A percentile compares a stretch with the other conserved stretches of the same genome.
Evolutionary conservation across 805 yeast genomes (phyloP).

Genomic region (Suhomyces emberorum): DNA sequence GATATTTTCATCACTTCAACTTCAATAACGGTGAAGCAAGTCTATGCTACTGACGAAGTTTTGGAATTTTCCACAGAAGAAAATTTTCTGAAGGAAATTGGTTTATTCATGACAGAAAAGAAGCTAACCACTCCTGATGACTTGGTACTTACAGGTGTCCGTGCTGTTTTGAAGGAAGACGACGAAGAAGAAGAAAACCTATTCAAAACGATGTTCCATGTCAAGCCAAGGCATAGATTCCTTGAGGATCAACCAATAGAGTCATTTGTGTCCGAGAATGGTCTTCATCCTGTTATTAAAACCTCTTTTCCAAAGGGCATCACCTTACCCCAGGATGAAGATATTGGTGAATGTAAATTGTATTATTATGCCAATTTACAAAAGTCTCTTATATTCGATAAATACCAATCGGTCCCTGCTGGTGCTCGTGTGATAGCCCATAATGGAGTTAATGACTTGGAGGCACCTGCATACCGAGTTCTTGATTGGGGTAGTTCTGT

Average conservation of each 20-base stretch:
- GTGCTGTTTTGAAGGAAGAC: constrained; percentile 25
- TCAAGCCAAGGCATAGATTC: constrained; percentile 37
- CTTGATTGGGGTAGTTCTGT: constrained; percentile 40
- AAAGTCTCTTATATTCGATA: constrained; percentile 35
- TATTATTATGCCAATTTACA: constrained; percentile 32
- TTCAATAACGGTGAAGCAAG: background rate
- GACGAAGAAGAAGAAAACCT: constrained; percentile 18
- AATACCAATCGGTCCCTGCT: constrained; percentile 31
- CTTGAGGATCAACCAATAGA: constrained; percentile 1
- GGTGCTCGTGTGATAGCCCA: constrained; percentile 20
- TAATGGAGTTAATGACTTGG: constrained; percentile 35
- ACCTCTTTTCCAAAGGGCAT: constrained; percentile 10
- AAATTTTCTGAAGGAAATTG: constrained; percentile 29
- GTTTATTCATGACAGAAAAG: constrained; percentile 31
- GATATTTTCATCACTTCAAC: background rate
- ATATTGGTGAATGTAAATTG: constrained; percentile 25
- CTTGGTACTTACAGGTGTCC: constrained; percentile 32
- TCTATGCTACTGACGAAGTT: background rate
- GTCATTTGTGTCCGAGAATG: constrained; percentile 17
- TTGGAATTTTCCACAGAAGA: background rate
- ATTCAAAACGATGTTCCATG: constrained; percentile 39
- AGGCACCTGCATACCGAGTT: constrained; percentile 38
- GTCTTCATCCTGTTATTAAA: constrained; percentile 36
- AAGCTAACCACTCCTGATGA: constrained; percentile 31
- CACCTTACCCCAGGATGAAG: constrained; percentile 18